These are phyloP conservation scores for Voacanga thouarsii DNA, from an alignment of 257 asterid genomes.

Conservation along the genomic window DNA sequence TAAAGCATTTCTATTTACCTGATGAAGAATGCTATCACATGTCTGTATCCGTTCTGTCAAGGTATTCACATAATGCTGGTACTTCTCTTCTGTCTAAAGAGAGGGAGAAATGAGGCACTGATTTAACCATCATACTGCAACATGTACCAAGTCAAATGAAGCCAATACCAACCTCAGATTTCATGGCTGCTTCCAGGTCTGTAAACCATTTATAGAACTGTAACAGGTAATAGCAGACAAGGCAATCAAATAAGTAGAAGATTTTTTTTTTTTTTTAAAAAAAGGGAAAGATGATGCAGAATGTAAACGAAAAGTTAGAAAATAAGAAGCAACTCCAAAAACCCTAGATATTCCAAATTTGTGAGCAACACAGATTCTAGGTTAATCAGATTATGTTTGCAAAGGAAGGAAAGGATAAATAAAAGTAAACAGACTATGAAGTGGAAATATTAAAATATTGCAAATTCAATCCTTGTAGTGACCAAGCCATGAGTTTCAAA, in stretches of 20 bases:
- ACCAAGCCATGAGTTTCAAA: slow-evolving; percentile 4
- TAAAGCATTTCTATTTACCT: slow-evolving; percentile 39
- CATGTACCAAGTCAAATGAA: slow-evolving; percentile 7
- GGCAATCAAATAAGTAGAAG: not conserved
- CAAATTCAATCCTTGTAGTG: not conserved
- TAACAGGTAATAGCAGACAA: slow-evolving; percentile 23
- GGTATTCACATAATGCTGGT: slow-evolving; percentile 92
- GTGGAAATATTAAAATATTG: not conserved
- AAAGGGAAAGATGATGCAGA: not conserved
- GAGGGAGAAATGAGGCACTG: slow-evolving; percentile 21
- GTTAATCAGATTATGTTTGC: not conserved
- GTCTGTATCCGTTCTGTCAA: slow-evolving; percentile 85
- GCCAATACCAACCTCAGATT: slow-evolving; percentile 77
- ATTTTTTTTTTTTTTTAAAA: no score
- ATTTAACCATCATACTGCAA: not conserved
- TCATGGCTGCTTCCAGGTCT: slow-evolving; percentile 98
- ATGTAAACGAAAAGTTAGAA: not conserved
- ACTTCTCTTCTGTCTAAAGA: slow-evolving; percentile 87
- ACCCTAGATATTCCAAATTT: not conserved
- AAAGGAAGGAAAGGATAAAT: not conserved
- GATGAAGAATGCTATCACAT: slow-evolving; percentile 85
- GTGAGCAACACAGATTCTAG: slow-evolving; percentile 1
- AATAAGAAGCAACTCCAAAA: not conserved
- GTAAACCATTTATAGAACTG: slow-evolving; percentile 98
- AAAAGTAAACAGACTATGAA: not conserved